Evolutionary conservation across 805 yeast genomes (phyloP), one percentile per base, ranked within the genome.

Genomic region (Saturnispora quitensis): DNA sequence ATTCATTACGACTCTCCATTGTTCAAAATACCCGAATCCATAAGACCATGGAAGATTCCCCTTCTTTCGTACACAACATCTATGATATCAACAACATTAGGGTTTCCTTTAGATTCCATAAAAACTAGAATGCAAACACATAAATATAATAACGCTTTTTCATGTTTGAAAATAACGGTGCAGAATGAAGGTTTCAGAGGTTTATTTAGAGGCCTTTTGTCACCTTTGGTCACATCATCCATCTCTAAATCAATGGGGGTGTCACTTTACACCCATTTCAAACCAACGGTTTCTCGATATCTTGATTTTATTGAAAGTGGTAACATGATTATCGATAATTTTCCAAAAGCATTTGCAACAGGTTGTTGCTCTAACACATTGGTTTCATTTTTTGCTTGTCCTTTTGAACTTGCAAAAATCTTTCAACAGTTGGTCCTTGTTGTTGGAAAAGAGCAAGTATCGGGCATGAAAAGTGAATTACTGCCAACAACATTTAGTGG

Each of bases 41-140:
- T 81, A 1, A 66, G 70, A 44, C 82, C 85, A 1, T 81, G 76
- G 67, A 70, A 79, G 52, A 73, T 81, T 1, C 75, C 84, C 9
- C 65, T 81, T 2, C 61, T 85, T 48, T 86, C 93, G 0, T 84
- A 81, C 57, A 66, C 79, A 0, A 71, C 90, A 2, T 82, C 89
- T 0, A 65, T 84, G 43, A 65, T 76, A 12, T 75, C 89, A 18
- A 83, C 89, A 1, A 70, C 79, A 3, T 74, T 81, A n/a, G 95
- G 93, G 18, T 88, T 82, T 60, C 96, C 96, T 0, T 66, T 88
- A 47, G 96, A 88, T 63, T 84, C 93, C n/a, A 73, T 89, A 53
- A 88, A 88, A 65, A 89, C 95, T 0, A 72, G 96, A 54, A 82
- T 86, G 81, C 96, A 88, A 64, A 84, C 95, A 0, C 84, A 86